Base-by-base conservation (phyloP, 2,329 filamentous ascomycete species). In the Penicillium palitans region DNA sequence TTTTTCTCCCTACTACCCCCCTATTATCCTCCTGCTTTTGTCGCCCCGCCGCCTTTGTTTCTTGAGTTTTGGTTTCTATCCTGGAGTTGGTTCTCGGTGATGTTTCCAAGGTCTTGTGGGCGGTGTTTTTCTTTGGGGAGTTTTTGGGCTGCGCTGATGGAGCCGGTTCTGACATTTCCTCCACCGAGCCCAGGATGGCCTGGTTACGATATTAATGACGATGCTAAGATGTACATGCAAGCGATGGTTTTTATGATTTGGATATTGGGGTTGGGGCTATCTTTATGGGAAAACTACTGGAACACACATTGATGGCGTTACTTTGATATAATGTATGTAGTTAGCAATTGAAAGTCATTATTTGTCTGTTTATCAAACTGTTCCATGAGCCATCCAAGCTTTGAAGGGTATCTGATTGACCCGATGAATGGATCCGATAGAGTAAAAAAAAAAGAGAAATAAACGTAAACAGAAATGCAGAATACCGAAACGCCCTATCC, bases 171-270 rank as follows among this genome's bases (percentile, higher is more conserved):
- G 61, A 62, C 59, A 65, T 67, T 54, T 61, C 64, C 66, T 68
- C 61, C 52, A 58, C 64, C 64, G 64, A 65, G 62, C 66, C 63
- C 66, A 52, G 63, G 60, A 73, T 68, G 70, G 70, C 66, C 63
- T 69, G 69, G 65, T 69, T 63, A 75, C 63, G 72, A 75, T 68
- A 63, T 73, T 73, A 68, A 74, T 70, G 70, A 75, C 64, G 67
- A 73, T 70, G 68, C 62, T 68, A 74, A 69, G 71, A 75, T 73
- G 72, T 74, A 74, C 70, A 75, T 71, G 73, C 66, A 71, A 70
- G 68, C 65, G 57, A 72, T 69, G 68, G 66, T 67, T 58, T 70
- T 71, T 64, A 73, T 66, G 68, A 72, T 66, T 69, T 55, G 67
- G 55, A 60, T 62, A 55, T 63, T 56, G 60, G 65, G 60, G 50